These are phyloP conservation scores for Plenodomus lindquistii DNA, from an alignment of 2,329 filamentous ascomycete genomes.

Conservation along the genomic window DNA sequence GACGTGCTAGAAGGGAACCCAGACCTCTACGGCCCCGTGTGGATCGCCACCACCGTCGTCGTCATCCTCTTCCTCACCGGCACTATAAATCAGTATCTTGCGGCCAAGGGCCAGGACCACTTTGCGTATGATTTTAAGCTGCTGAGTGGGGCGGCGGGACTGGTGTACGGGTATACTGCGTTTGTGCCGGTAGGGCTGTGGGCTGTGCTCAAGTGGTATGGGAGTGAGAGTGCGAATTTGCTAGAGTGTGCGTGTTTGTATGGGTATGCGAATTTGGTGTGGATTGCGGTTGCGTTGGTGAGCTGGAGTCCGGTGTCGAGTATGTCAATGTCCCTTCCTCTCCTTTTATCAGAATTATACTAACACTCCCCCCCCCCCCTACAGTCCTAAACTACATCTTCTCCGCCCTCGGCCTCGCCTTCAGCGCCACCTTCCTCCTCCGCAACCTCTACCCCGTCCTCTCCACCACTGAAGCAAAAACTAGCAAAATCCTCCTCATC, in stretches of 20 bases:
- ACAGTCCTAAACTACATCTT: constrained; percentile 86
- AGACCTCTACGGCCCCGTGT: constrained; percentile 94
- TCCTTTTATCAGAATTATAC: not conserved
- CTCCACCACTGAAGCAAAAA: constrained; percentile 88
- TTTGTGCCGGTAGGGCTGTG: constrained; percentile 84
- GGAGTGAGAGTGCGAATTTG: constrained; percentile 87
- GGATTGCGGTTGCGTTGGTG: constrained; percentile 91
- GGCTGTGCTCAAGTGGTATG: constrained; percentile 91
- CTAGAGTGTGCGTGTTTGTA: constrained; percentile 96
- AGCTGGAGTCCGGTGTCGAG: constrained; percentile 82
- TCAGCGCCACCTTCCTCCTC: constrained; percentile 45
- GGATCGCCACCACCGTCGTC: constrained; percentile 97
- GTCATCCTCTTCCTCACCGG: constrained; percentile 94
- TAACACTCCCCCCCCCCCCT: not conserved
- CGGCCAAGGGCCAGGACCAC: constrained; percentile 65
- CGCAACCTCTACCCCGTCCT: constrained; percentile 70
- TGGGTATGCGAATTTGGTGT: constrained; percentile 94
- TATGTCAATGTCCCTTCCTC: constrained; percentile 31
- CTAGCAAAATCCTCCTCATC: constrained; percentile 83
- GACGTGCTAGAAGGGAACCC: constrained; percentile 97
- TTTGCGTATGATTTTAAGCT: constrained; percentile 93
- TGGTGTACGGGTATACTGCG: constrained; percentile 90
- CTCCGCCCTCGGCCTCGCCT: constrained; percentile 66
- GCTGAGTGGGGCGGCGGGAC: constrained; percentile 83
- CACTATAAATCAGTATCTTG: constrained; percentile 89